phyloP scores from a whole-genome alignment of 257 asterid species.

The Catharanthus roseus region DNA sequence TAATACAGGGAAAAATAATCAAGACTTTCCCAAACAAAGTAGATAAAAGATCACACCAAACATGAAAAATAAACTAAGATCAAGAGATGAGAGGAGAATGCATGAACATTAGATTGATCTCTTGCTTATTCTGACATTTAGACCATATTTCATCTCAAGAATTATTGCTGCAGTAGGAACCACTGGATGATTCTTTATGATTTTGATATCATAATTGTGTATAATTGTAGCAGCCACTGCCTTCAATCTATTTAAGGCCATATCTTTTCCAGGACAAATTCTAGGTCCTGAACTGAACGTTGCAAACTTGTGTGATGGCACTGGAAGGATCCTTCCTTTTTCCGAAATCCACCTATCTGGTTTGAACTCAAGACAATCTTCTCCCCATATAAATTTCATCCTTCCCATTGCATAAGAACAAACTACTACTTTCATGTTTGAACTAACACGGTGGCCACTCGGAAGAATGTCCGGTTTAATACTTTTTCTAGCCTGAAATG shows the following conservation, averaged over 20 bases:
- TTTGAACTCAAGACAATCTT: slow-evolving; percentile 35
- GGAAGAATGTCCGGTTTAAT: neutral
- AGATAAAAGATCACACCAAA: no score
- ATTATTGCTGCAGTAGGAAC: neutral
- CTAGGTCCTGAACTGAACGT: neutral
- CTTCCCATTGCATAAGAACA: slow-evolving; percentile 53
- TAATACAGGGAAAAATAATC: no score
- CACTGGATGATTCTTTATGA: no score
- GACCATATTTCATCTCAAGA: neutral
- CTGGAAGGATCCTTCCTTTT: no score
- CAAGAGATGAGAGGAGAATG: no score
- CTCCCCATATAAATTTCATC: slow-evolving; percentile 42
- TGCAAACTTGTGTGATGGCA: neutral
- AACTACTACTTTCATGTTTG: slow-evolving; percentile 33
- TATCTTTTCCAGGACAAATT: neutral
- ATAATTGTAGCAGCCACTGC: neutral
- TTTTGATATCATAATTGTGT: neutral
- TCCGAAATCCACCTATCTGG: slow-evolving; percentile 41
- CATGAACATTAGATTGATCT: no score
- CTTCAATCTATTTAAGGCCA: neutral
- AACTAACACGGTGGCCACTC: slow-evolving; percentile 18
- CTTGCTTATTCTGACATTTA: neutral
- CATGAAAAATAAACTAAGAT: no score
- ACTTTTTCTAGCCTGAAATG: neutral
- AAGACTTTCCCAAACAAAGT: no score